Evolutionary conservation across 1,139 yeast species (phyloP), one percentile per base, ranked within the genome.

Genomic region (Wickerhamiella pararugosa): DNA sequence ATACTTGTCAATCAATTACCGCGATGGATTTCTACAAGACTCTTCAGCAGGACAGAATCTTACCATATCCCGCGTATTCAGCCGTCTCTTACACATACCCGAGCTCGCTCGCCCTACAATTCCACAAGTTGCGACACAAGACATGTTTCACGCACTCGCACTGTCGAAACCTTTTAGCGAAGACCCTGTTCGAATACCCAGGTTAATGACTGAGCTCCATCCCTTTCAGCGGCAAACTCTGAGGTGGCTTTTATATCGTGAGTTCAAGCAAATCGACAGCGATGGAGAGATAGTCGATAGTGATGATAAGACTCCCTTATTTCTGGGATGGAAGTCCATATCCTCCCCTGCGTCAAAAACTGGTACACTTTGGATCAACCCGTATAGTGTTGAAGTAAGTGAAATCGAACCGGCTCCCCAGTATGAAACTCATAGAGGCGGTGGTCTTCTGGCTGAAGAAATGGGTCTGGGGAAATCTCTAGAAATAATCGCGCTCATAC

Each of bases 381-480:
- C 63, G 1, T 55, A 54, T 36, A 42, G 50, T 11, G 57, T 63
- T 9, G 43, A 51, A 6, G 47, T 59, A 1, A 47, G 54, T 29
- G 42, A 41, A 5, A 49, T 41, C 15, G 48, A 47, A 27, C 51
- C 49, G 7, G 33, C 8, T n/a, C 38, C 33, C 1, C 15, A 10
- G 1, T 15, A 6, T 7, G 4, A 25, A 35, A 34, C 21, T 43
- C 40, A 1, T 47, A 40, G 40, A 42, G 87, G 84, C 0, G 70
- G 69, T 45, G 94, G 90, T 0, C 62, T 87, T 6, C 59, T 87
- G 33, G 80, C 92, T 1, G 97, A 87, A 56, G 97, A 90, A 59
- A 90, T 90, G 98, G 97, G 98, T 0, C 67, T 90, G 5, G 98
- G 98, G 0, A 90, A 90, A 56, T 87, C 97, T 0, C 77, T 90